phyloP scores from a whole-genome alignment of 192 early-diverging fungal species.

The Entrophospora sp. region DNA sequence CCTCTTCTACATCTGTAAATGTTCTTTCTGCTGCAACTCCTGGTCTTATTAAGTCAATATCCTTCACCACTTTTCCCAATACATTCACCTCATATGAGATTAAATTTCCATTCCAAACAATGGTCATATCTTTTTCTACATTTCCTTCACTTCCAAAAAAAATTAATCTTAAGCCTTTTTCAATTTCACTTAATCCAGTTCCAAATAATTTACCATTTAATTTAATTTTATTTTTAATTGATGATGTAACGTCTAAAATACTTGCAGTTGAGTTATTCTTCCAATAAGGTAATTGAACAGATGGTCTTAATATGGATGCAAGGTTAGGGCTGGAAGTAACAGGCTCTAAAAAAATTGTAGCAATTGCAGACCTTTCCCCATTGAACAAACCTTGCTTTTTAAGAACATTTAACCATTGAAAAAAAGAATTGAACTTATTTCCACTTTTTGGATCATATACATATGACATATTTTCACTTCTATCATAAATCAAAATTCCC shows the following conservation, averaged over 20 bases:
- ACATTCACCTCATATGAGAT: no score
- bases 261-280: not conserved
- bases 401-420: not conserved
- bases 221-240: not conserved
- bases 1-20: no score
- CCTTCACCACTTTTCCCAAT: no score
- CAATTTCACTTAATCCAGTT: not conserved
- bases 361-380: not conserved
- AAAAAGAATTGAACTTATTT: not conserved
- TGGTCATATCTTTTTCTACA: no score
- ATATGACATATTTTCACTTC: not conserved
- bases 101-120: no score
- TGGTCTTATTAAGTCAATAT: no score
- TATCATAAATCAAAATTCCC: not conserved
- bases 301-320: not conserved
- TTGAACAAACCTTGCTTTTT: not conserved
- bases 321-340: not conserved
- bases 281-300: not conserved
- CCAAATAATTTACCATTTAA: not conserved
- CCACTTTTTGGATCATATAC: not conserved
- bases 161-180: not conserved
- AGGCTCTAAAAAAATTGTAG: not conserved
- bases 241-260: not conserved
- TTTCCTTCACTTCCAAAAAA: not conserved
- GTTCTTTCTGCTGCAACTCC: no score